These are phyloP conservation scores for Botrytis pseudocinerea DNA, from an alignment of 2,329 filamentous ascomycete genomes.

Conservation along the genomic window DNA sequence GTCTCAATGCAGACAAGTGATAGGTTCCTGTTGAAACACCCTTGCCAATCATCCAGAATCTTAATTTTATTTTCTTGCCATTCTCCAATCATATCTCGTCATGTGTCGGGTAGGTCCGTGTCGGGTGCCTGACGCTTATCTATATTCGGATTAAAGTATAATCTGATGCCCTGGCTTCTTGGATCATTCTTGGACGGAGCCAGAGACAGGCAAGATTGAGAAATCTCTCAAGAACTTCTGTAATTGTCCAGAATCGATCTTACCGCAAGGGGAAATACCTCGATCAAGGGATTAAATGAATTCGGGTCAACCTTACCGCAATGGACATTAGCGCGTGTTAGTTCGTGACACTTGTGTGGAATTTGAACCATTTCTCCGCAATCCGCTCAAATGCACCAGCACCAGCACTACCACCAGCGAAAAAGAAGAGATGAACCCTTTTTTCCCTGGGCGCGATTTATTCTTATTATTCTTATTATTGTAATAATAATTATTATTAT, in stretches of 20 bases:
- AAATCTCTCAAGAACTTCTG: neutral
- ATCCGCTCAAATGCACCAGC: neutral
- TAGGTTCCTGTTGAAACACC: neutral
- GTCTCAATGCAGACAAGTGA: neutral
- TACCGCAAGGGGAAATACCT: neutral
- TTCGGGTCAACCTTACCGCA: neutral
- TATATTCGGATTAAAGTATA: neutral
- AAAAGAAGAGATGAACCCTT: conserved; percentile 18
- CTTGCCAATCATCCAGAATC: neutral
- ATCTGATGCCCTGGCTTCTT: neutral
- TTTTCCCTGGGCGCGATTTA: neutral
- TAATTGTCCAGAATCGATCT: neutral
- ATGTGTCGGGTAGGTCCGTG: neutral
- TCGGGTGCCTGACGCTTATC: conserved; percentile 1
- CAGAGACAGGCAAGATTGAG: neutral
- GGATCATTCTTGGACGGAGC: neutral
- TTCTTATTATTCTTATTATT: too few species aligned
- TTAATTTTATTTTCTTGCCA: neutral
- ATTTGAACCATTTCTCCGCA: neutral
- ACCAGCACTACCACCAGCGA: neutral
- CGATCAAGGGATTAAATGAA: neutral
- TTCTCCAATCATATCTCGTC: neutral
- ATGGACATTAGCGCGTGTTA: neutral
- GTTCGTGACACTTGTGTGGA: neutral
- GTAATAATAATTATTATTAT: neutral